These are phyloP conservation scores for Rhizopogon sp. DNA, from an alignment of 768 basidiomycete genomes.

Conservation along the genomic window DNA sequence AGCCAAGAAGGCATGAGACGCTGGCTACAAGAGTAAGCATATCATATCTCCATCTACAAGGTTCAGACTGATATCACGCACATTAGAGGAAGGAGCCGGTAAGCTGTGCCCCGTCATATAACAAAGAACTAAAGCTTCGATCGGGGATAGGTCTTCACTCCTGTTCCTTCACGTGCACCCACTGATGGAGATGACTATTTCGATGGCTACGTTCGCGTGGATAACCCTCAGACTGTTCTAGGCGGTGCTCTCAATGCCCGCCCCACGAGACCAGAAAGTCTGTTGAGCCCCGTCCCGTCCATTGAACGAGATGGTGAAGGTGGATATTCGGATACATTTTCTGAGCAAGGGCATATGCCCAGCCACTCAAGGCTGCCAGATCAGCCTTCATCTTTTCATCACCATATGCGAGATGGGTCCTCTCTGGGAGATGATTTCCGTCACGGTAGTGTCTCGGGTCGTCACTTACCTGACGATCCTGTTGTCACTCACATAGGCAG, in stretches of 20 bases:
- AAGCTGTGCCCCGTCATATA: conserved; percentile 6
- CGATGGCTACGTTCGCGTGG: conserved; percentile 26
- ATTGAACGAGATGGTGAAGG: conserved; percentile 13
- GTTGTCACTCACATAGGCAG: conserved; percentile 16
- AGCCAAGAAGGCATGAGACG: conserved; percentile 13
- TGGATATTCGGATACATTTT: conserved; percentile 14
- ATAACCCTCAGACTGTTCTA: conserved; percentile 26
- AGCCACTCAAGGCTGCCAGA: conserved; percentile 19
- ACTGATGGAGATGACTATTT: conserved; percentile 28
- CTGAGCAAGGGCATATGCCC: conserved; percentile 19
- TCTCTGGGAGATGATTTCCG: conserved; percentile 16
- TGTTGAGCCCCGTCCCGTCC: conserved; percentile 13
- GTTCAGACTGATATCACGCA: background rate
- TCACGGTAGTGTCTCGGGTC: conserved; percentile 7
- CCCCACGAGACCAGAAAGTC: conserved; percentile 17
- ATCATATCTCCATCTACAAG: background rate
- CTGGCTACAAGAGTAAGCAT: conserved; percentile 2
- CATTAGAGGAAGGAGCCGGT: conserved; percentile 28
- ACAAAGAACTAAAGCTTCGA: conserved; percentile 5
- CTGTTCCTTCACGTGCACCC: conserved; percentile 26
- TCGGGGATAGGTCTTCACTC: conserved; percentile 23
- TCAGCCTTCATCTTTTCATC: conserved; percentile 10
- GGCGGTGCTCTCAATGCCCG: conserved; percentile 28
- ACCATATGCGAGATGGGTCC: conserved; percentile 3
- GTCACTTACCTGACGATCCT: conserved; percentile 9